Conservation (phyloP, 495 filamentous ascomycete species). For the Usnea hakonensis region DNA sequence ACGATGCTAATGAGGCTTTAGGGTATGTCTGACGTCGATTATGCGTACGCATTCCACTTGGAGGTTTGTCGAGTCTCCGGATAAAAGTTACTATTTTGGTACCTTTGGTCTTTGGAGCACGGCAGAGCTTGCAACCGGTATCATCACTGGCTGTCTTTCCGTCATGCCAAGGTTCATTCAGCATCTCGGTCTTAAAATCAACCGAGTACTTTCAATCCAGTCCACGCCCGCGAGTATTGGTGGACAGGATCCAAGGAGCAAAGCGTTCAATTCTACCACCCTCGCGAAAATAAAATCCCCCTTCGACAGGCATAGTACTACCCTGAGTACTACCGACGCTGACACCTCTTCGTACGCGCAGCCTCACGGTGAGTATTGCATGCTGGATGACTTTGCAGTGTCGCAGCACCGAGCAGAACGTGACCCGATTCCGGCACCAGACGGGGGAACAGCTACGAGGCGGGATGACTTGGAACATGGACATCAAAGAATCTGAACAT, state of each 20-base stretch:
- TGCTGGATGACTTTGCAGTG: neutral
- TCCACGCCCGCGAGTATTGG: neutral
- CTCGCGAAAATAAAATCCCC: neutral
- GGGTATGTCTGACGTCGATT: constrained; percentile 16
- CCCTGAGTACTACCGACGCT: neutral
- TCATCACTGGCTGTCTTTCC: constrained; percentile 15
- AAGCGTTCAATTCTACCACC: neutral
- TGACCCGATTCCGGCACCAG: neutral
- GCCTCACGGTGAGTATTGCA: neutral
- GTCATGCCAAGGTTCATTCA: constrained; percentile 16
- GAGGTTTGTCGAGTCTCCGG: neutral
- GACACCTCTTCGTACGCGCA: neutral
- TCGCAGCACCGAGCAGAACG: neutral
- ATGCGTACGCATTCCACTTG: constrained; percentile 16
- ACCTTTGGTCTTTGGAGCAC: constrained; percentile 6
- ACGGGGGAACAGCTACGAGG: neutral
- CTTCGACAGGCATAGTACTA: neutral
- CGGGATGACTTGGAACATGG: neutral
- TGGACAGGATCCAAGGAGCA: too few relatives aligned
- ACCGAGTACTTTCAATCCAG: neutral
- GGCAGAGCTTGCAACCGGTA: constrained; percentile 10
- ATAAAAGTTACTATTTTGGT: constrained; percentile 12
- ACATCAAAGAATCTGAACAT: neutral
- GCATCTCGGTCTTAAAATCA: constrained; percentile 7
- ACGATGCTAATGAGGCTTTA: too few relatives aligned